These are phyloP conservation scores for Metschnikowia anglica DNA, from an alignment of 805 yeast species.

Conservation along the genomic window DNA sequence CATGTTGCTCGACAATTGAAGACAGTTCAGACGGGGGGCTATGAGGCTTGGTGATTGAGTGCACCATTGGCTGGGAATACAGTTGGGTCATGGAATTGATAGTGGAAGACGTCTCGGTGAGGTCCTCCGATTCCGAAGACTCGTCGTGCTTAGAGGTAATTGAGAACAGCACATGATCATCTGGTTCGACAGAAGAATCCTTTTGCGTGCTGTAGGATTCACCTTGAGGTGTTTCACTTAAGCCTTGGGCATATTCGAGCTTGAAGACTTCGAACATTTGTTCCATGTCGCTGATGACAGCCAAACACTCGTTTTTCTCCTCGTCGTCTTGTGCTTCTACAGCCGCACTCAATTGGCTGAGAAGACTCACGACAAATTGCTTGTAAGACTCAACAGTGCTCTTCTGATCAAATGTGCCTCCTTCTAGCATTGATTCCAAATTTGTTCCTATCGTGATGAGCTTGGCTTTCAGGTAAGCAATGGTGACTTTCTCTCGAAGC, in stretches of 20 bases:
- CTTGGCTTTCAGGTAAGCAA: constrained; percentile 64
- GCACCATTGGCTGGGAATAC: constrained; percentile 36
- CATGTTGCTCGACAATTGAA: constrained; percentile 12
- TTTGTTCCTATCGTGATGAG: constrained; percentile 65
- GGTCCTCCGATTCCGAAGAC: constrained; percentile 27
- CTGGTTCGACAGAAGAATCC: neutral
- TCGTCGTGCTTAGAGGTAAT: constrained; percentile 5
- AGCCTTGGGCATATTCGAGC: constrained; percentile 31
- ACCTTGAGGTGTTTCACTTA: constrained; percentile 8
- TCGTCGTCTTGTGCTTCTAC: constrained; percentile 53
- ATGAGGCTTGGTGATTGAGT: constrained; percentile 34
- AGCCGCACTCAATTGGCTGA: constrained; percentile 57
- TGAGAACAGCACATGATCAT: neutral
- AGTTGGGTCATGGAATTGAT: constrained; percentile 22
- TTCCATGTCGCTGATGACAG: constrained; percentile 67
- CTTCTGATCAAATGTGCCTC: constrained; percentile 31
- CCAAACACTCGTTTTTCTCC: constrained; percentile 63
- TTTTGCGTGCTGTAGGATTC: neutral
- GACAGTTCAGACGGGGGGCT: constrained; percentile 3
- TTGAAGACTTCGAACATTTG: constrained; percentile 63
- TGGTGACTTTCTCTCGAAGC: constrained; percentile 52
- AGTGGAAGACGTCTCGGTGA: constrained; percentile 28
- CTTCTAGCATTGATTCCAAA: constrained; percentile 48
- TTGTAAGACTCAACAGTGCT: constrained; percentile 48
- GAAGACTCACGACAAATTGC: constrained; percentile 54